Percentiles rank a stretch among this genome's conserved stretches.
Evolutionary conservation across 1,284 basidiomycete genomes (phyloP).

Genomic region (Pseudozyma sp.): DNA sequence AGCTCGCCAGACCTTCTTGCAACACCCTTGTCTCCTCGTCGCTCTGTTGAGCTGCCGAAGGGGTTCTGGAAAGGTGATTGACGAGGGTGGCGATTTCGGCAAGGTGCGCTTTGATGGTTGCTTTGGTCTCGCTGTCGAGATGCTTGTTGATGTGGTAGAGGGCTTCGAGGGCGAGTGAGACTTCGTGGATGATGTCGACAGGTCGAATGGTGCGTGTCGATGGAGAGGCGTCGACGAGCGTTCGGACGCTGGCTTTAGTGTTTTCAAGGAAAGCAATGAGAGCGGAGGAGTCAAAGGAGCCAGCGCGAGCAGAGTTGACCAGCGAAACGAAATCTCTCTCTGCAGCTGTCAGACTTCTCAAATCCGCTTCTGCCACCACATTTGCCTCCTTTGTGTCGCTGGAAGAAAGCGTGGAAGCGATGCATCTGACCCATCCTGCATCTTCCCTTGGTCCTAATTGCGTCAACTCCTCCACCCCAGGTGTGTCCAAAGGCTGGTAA

Average conservation of each 20-base stretch:
- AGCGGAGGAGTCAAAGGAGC: background rate
- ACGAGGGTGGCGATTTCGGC: constrained; percentile 38
- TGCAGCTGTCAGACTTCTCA: constrained; percentile 6
- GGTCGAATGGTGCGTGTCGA: constrained; percentile 11
- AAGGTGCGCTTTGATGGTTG: constrained; percentile 28
- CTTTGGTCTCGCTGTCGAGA: constrained; percentile 6
- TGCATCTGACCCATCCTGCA: constrained; percentile 24
- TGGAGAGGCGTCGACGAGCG: constrained; percentile 2
- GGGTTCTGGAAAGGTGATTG: constrained; percentile 26
- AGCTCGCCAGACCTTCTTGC: constrained; percentile 11
- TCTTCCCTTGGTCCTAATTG: constrained; percentile 25
- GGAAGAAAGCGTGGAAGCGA: constrained; percentile 13
- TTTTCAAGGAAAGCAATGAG: constrained; percentile 18
- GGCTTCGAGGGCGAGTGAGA: constrained; percentile 19
- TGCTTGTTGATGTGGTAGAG: constrained; percentile 10
- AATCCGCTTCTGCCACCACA: constrained; percentile 5
- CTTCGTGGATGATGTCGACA: constrained; percentile 30
- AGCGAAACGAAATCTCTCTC: constrained; percentile 22
- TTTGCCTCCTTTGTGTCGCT: background rate
- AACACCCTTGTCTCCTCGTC: constrained; percentile 9
- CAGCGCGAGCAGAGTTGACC: constrained; percentile 1
- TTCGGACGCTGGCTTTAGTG: constrained; percentile 15
- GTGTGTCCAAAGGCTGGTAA: constrained; percentile 37
- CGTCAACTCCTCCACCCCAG: constrained; percentile 28
- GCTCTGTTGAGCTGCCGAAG: background rate